phyloP scores from a whole-genome alignment of 2,329 filamentous ascomycete species.

The Septoria petroselini region DNA sequence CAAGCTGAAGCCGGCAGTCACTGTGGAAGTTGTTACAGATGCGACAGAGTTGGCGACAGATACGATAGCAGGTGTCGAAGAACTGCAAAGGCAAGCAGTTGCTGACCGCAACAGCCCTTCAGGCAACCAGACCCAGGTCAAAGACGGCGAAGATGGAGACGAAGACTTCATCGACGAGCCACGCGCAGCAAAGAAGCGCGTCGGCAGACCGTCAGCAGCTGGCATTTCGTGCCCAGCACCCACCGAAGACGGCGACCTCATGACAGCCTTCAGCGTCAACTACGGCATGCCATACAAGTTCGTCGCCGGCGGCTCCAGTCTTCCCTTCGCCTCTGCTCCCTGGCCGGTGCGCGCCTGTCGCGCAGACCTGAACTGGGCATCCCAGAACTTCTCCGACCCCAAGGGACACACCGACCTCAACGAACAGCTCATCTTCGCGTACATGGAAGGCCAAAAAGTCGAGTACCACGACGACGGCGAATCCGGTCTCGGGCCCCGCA shows the following conservation, averaged over 20 bases:
- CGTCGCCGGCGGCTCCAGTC: constrained; percentile 54
- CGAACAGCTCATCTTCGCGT: constrained; percentile 61
- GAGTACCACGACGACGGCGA: constrained; percentile 68
- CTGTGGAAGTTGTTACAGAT: no score
- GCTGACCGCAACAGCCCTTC: not conserved
- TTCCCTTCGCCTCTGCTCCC: constrained; percentile 51
- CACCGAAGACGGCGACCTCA: constrained; percentile 32
- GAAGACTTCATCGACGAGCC: not conserved
- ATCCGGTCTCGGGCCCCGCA: constrained; percentile 58
- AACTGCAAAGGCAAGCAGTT: no score
- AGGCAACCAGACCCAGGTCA: not conserved
- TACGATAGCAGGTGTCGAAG: no score
- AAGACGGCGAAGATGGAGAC: not conserved
- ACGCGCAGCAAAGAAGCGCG: not conserved
- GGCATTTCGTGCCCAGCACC: not conserved
- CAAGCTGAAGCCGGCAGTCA: not conserved
- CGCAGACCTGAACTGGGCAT: constrained; percentile 56
- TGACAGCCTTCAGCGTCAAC: constrained; percentile 38
- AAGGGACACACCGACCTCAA: constrained; percentile 52
- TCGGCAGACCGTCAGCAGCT: not conserved
- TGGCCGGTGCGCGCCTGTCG: constrained; percentile 50
- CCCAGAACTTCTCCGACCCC: constrained; percentile 41
- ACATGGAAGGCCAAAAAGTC: constrained; percentile 60
- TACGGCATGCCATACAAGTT: constrained; percentile 65
- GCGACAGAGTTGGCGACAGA: no score